Conservation (phyloP, 1,284 basidiomycete species). For the Ustilago curta region DNA sequence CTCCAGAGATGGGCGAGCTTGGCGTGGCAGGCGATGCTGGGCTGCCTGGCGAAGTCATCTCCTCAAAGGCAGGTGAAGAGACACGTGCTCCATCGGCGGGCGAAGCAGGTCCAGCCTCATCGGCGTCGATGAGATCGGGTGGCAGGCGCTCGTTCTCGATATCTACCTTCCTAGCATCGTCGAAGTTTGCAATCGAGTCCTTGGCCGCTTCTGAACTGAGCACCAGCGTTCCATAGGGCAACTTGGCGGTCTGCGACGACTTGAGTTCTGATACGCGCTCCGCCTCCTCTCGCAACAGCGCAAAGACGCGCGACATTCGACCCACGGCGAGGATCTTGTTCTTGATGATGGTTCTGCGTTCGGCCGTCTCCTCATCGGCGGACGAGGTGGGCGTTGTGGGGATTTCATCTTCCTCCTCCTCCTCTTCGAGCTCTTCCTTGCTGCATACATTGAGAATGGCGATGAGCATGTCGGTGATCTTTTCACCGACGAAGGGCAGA, state of each 20-base stretch:
- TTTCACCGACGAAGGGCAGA: conserved; percentile 96
- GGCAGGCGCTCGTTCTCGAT: conserved; percentile 92
- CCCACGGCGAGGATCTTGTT: conserved; percentile 99
- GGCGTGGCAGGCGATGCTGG: conserved; percentile 48
- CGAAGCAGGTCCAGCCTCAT: conserved; percentile 78
- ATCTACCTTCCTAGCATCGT: conserved; percentile 96
- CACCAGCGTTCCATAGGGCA: conserved; percentile 88
- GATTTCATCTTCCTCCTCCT: conserved; percentile 75
- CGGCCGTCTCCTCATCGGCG: conserved; percentile 74
- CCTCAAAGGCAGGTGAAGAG: conserved; percentile 71
- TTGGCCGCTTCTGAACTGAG: conserved; percentile 94
- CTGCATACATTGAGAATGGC: conserved; percentile 92
- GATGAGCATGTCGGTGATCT: conserved; percentile 96
- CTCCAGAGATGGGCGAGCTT: conserved; percentile 52
- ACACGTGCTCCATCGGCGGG: conserved; percentile 72
- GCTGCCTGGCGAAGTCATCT: conserved; percentile 36
- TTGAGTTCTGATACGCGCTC: conserved; percentile 98
- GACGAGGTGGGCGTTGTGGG: conserved; percentile 41
- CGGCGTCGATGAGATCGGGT: conserved; percentile 91
- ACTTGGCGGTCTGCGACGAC: conserved; percentile 80
- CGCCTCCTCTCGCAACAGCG: conserved; percentile 97
- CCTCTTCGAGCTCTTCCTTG: conserved; percentile 92
- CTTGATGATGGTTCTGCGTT: conserved; percentile 87
- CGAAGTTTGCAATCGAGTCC: conserved; percentile 91
- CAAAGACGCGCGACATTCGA: conserved; percentile 94